Base-by-base conservation (phyloP, 306 rosid species). In the Arachis stenosperma region DNA sequence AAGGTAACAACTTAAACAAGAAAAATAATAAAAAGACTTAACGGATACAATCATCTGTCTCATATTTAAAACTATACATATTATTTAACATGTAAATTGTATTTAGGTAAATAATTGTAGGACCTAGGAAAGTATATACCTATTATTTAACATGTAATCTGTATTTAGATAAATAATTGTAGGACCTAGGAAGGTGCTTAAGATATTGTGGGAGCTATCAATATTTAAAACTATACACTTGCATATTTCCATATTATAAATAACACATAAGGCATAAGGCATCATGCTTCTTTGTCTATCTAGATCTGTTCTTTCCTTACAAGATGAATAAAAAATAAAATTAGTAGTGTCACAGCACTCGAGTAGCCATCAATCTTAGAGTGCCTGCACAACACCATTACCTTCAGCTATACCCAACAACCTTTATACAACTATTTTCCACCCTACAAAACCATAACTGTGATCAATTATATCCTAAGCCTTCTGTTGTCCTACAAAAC, bases 1-100 rank as follows among this genome's bases (percentile, higher is more conserved):
- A 80, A 94, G 96, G 87, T 84, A 86, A 86, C 98, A 94, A 67
- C 99, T 94, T 74, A 56, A 73, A 64, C 76, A 73, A 58, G 48
- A 70, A 67, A 58, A 65, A 62, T 73, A 70, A 83, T 67, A 66
- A 73, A 69, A 79, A 10, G 59, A 46, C 73, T 56, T 53, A 15
- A 65, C 57, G 69, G 61, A 68, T 52, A 61, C 48, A 69, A 67
- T 64, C 61, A 81, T 63, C 71, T 55, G 64, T 47, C 64, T 52
- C 12, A 22, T 27, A 44, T 67, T 46, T 69, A 60, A 66, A 68
- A 75, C 13, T 58, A 60, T 60, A 69, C 56, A 40, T 53, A 48
- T 2, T 40, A 40, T 5, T 40, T 40, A 40, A 40, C 43, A 40
- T 7, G 7, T 36, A 40, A 39, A 46, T 6, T 61, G 68, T 4